Evolutionary conservation across 805 yeast species (phyloP).

Genomic region (Candida piceae): DNA sequence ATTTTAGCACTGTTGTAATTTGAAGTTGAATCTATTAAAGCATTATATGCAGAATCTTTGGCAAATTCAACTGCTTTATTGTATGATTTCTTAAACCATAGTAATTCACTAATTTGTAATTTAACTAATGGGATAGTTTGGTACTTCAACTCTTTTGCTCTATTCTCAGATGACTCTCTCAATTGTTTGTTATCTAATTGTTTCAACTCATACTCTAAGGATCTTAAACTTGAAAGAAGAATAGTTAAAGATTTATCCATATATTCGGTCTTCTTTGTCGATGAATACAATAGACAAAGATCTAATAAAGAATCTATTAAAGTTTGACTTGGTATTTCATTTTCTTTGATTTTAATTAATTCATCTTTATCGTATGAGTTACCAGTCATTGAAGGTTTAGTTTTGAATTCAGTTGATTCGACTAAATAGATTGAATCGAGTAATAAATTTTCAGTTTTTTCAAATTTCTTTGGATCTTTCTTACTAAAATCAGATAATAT

Average conservation of each 20-base stretch:
- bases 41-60: slow-evolving; percentile 32
- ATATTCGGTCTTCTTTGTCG: slow-evolving; percentile 16
- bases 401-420: slow-evolving; percentile 22
- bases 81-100: slow-evolving; percentile 32
- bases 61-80: slow-evolving; percentile 37
- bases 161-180: slow-evolving; percentile 13
- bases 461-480: slow-evolving; percentile 13
- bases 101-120: slow-evolving; percentile 38
- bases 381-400: too few relatives aligned
- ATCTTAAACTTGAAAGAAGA: slow-evolving; percentile 29
- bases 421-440: slow-evolving; percentile 26
- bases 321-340: slow-evolving; percentile 16
- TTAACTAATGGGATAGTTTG: slow-evolving; percentile 35
- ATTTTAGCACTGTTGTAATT: slow-evolving; percentile 35
- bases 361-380: too few relatives aligned
- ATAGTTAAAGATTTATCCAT: slow-evolving; percentile 31
- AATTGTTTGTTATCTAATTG: slow-evolving; percentile 12
- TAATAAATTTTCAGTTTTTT: slow-evolving; percentile 26
- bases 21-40: slow-evolving; percentile 27
- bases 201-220: slow-evolving; percentile 25
- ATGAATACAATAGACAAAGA: slow-evolving; percentile 25
- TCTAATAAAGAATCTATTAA: slow-evolving; percentile 28
- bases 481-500: slow-evolving; percentile 31
- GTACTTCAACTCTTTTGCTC: slow-evolving; percentile 22
- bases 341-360: slow-evolving; percentile 20